Evolutionary conservation across 345 rosid species (phyloP).

Genomic region (Syzygium aromaticum): DNA sequence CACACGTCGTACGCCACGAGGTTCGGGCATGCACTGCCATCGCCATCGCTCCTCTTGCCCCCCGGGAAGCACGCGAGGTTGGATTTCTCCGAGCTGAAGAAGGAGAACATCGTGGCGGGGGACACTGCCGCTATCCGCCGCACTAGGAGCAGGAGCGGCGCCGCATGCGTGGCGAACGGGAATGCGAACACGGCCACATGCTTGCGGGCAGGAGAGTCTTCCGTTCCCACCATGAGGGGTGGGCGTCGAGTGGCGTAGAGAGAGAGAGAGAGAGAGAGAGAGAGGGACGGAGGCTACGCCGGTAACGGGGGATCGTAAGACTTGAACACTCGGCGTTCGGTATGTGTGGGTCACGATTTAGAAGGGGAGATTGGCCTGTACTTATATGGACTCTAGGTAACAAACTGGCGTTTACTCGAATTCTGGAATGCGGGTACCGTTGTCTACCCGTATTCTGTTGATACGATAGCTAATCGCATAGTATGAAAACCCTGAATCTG

Average conservation of each 20-base stretch:
- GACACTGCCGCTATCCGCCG: not conserved
- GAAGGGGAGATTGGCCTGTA: not conserved
- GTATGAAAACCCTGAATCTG: not conserved
- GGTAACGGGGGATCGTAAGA: not conserved
- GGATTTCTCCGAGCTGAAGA: constrained; percentile 29
- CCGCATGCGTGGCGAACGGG: constrained; percentile 13
- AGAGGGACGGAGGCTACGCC: not conserved
- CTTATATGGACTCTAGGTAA: not conserved
- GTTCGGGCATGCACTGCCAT: not conserved
- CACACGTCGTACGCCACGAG: constrained; percentile 17
- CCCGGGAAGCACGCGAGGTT: constrained; percentile 9
- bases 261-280: not conserved
- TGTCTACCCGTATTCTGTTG: not conserved
- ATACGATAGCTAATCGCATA: not conserved
- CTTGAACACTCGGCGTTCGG: not conserved
- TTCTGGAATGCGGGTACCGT: not conserved
- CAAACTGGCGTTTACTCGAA: not conserved
- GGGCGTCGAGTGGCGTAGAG: not conserved
- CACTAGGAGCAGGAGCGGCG: constrained; percentile 10
- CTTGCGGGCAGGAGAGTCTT: not conserved
- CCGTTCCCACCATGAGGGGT: not conserved
- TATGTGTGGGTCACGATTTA: not conserved
- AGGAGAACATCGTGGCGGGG: constrained; percentile 18
- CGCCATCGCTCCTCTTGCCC: not conserved
- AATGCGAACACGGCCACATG: constrained; percentile 11